These are phyloP conservation scores for Asterophora parasitica DNA, from an alignment of 768 basidiomycete genomes.

Conservation along the genomic window DNA sequence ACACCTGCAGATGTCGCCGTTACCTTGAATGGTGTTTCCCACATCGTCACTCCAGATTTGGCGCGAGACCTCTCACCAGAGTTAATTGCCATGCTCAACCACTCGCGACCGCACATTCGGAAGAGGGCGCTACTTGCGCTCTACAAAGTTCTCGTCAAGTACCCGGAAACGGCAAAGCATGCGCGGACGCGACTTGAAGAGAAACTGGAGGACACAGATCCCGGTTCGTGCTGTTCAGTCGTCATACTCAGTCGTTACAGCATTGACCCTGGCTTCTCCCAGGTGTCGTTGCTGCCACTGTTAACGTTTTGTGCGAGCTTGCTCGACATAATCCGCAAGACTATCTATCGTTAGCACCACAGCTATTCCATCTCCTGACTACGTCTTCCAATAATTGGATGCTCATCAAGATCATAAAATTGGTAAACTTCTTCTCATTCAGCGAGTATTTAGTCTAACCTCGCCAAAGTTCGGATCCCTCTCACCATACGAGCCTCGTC, in stretches of 20 bases:
- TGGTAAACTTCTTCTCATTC: conserved; percentile 44
- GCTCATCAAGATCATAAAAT: conserved; percentile 97
- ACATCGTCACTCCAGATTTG: conserved; percentile 81
- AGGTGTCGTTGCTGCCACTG: conserved; percentile 92
- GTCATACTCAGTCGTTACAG: not conserved
- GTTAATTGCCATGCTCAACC: conserved; percentile 80
- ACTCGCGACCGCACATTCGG: conserved; percentile 83
- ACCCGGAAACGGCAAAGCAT: conserved; percentile 71
- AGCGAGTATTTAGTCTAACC: not conserved
- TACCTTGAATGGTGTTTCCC: conserved; percentile 76
- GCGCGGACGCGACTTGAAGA: conserved; percentile 71
- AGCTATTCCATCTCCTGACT: conserved; percentile 88
- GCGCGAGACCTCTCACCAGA: conserved; percentile 89
- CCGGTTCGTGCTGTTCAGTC: conserved; percentile 35
- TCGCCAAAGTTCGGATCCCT: conserved; percentile 79
- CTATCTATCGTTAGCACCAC: conserved; percentile 85
- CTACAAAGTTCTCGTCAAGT: conserved; percentile 74
- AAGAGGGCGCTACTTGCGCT: conserved; percentile 86
- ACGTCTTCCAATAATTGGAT: conserved; percentile 99
- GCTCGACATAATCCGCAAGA: conserved; percentile 74
- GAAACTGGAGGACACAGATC: conserved; percentile 74
- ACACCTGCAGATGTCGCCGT: conserved; percentile 70
- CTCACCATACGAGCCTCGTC: conserved; percentile 86
- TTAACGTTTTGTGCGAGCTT: conserved; percentile 93
- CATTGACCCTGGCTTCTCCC: not conserved